phyloP scores from a whole-genome alignment of 2,329 filamentous ascomycete species.

The Tolypocladium tundrense region DNA sequence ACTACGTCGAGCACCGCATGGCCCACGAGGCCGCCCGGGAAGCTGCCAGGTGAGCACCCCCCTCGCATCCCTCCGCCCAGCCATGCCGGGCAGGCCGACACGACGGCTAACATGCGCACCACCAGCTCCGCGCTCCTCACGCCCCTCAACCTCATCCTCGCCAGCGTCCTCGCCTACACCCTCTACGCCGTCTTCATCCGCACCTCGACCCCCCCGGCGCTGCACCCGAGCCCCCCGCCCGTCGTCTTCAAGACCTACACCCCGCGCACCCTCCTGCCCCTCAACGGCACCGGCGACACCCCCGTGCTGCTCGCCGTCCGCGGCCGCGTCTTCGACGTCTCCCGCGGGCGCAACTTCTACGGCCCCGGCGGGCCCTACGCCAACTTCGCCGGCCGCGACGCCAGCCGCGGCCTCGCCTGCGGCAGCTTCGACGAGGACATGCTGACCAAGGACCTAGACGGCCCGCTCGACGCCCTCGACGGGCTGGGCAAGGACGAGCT shows the following conservation, averaged over 20 bases:
- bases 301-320: slow-evolving; percentile 89
- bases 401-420: slow-evolving; percentile 74
- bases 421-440: slow-evolving; percentile 93
- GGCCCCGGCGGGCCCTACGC: slow-evolving; percentile 89
- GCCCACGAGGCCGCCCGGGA: slow-evolving; percentile 40
- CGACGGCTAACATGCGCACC: not conserved
- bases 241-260: slow-evolving; percentile 61
- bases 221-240: slow-evolving; percentile 45
- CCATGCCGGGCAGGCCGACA: not conserved
- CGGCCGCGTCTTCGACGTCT: slow-evolving; percentile 85
- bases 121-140: slow-evolving; percentile 38
- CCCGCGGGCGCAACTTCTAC: slow-evolving; percentile 83
- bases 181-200: slow-evolving; percentile 43
- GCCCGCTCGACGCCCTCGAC: slow-evolving; percentile 65
- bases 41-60: slow-evolving; percentile 20
- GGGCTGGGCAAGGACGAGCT: slow-evolving; percentile 65
- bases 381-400: slow-evolving; percentile 93
- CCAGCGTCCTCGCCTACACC: slow-evolving; percentile 46
- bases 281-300: slow-evolving; percentile 62
- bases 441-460: slow-evolving; percentile 84
- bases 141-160: slow-evolving; percentile 53
- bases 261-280: slow-evolving; percentile 71
- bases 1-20: slow-evolving; percentile 47
- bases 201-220: slow-evolving; percentile 31
- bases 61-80: not conserved